These are phyloP conservation scores for Boletus reticuloceps DNA, from an alignment of 768 basidiomycete genomes.

Conservation along the genomic window DNA sequence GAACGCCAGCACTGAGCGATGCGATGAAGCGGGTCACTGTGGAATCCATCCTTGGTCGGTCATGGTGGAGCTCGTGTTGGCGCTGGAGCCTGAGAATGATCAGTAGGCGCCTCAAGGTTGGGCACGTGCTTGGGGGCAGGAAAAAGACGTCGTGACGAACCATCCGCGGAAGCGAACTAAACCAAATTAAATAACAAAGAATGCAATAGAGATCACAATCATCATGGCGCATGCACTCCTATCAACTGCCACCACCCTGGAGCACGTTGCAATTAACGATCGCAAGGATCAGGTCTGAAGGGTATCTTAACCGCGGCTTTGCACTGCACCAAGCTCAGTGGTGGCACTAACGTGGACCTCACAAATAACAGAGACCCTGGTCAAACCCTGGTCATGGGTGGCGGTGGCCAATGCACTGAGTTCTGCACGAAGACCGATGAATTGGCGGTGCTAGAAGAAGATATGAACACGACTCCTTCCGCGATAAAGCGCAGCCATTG, in stretches of 20 bases:
- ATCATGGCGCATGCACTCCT: conserved; percentile 4
- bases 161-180: conserved; percentile 6
- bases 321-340: not conserved
- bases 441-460: conserved; percentile 19
- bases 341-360: not conserved
- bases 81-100: not conserved
- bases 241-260: conserved; percentile 8
- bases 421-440: not conserved
- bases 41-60: not conserved
- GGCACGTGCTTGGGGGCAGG: conserved; percentile 20
- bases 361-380: not conserved
- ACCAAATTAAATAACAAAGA: not conserved
- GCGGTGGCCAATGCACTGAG: not conserved
- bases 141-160: conserved; percentile 1
- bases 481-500: conserved; percentile 7
- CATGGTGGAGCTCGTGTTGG: not conserved
- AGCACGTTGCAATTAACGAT: not conserved
- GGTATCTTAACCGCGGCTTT: conserved; percentile 4
- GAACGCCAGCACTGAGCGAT: not conserved
- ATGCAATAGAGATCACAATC: not conserved
- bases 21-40: not conserved
- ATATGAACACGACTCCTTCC: conserved; percentile 1
- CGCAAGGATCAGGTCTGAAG: not conserved
- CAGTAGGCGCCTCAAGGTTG: conserved; percentile 2
- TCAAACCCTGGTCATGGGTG: conserved; percentile 1